Conservation (phyloP, 805 yeast species). For the Wickerhamiella parazyma region DNA sequence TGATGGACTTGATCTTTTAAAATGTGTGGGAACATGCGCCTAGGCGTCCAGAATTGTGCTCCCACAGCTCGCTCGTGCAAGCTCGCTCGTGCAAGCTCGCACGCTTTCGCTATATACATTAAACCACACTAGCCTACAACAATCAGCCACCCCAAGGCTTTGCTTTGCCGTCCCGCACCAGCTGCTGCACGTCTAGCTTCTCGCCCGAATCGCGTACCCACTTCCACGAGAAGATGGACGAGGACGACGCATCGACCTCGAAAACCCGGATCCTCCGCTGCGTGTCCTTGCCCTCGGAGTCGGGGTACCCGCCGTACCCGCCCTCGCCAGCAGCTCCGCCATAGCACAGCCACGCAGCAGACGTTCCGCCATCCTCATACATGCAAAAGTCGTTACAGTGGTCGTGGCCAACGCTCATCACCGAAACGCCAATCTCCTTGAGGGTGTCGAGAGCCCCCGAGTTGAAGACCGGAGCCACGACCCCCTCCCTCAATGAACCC, state of each 20-base stretch:
- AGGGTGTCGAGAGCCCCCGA: constrained; percentile 51
- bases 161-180: constrained; percentile 36
- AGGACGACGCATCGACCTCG: constrained; percentile 42
- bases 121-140: background rate
- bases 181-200: constrained; percentile 36
- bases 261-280: constrained; percentile 65
- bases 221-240: constrained; percentile 56
- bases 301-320: constrained; percentile 76
- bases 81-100: no score
- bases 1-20: no score
- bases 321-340: constrained; percentile 95
- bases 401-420: constrained; percentile 82
- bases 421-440: constrained; percentile 54
- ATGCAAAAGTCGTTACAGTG: constrained; percentile 90
- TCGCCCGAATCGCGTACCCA: constrained; percentile 43
- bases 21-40: no score
- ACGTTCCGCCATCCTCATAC: constrained; percentile 27
- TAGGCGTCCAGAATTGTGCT: no score
- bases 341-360: constrained; percentile 69
- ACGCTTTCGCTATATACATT: no score
- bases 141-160: background rate
- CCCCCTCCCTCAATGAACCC: constrained; percentile 58
- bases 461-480: constrained; percentile 65
- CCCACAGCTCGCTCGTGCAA: no score
- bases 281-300: constrained; percentile 42